Evolutionary conservation across 2,329 filamentous ascomycete species (phyloP).

Genomic region (Didymella pinodella): DNA sequence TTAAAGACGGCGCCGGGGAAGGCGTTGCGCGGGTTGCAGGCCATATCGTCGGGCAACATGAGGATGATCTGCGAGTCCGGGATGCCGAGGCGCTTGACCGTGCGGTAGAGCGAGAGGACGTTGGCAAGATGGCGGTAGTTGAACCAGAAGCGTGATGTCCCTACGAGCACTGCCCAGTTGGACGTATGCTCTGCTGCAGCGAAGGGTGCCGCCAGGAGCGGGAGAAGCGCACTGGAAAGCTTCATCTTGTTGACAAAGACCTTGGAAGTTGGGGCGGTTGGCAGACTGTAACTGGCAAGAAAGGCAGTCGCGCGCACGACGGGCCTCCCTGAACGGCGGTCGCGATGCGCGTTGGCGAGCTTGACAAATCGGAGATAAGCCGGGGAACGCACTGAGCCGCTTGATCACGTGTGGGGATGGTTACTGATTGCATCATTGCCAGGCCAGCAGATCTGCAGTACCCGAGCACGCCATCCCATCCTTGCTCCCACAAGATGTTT

Average conservation of each 20-base stretch:
- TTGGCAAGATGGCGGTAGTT: conserved; percentile 99
- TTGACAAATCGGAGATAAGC: conserved; percentile 47
- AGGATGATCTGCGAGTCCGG: conserved; percentile 99
- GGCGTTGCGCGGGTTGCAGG: conserved; percentile 97
- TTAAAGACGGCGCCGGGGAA: conserved; percentile 99
- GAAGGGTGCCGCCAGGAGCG: conserved; percentile 48
- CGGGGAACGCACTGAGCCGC: conserved; percentile 15
- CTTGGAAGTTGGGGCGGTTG: neutral
- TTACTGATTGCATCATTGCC: conserved; percentile 32
- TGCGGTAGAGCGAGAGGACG: conserved; percentile 95
- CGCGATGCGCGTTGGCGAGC: conserved; percentile 32
- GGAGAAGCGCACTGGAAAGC: conserved; percentile 35
- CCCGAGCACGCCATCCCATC: conserved; percentile 32
- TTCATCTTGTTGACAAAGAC: conserved; percentile 30
- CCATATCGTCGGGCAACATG: conserved; percentile 99
- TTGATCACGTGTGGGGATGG: conserved; percentile 34
- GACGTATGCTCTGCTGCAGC: conserved; percentile 82
- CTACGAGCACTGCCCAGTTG: conserved; percentile 99
- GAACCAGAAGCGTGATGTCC: conserved; percentile 99
- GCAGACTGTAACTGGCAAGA: neutral
- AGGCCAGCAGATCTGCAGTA: conserved; percentile 23
- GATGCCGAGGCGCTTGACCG: conserved; percentile 96
- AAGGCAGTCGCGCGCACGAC: neutral
- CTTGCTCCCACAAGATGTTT: conserved; percentile 21
- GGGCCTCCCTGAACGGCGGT: conserved; percentile 3